phyloP scores from a whole-genome alignment of 2,329 filamentous ascomycete genomes.

The Xylaria sp. region DNA sequence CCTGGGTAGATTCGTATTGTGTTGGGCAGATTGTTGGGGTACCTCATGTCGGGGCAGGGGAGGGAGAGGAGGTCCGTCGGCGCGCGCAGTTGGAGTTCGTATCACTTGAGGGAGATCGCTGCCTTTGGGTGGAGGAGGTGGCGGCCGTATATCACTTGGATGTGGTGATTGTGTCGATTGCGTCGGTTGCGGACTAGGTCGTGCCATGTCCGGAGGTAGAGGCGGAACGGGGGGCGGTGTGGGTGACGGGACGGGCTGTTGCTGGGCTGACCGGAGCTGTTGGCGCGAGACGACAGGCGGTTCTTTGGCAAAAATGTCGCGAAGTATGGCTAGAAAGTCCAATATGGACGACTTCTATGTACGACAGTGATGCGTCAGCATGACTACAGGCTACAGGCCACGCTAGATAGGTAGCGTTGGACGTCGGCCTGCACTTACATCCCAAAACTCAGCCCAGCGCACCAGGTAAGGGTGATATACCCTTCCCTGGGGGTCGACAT shows the following conservation, averaged over 20 bases:
- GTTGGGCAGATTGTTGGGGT: constrained; percentile 44
- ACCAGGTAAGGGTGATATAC: constrained; percentile 96
- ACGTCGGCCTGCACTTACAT: constrained; percentile 68
- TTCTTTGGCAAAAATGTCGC: constrained; percentile 92
- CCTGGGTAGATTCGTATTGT: constrained; percentile 33
- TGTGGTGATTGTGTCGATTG: constrained; percentile 50
- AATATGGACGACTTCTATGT: constrained; percentile 80
- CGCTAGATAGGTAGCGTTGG: background rate
- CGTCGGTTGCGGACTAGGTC: constrained; percentile 52
- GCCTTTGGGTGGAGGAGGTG: constrained; percentile 67
- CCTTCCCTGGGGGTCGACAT: constrained; percentile 91
- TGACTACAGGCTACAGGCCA: background rate
- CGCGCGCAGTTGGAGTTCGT: constrained; percentile 49
- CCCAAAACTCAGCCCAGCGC: constrained; percentile 88
- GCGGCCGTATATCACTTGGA: constrained; percentile 52
- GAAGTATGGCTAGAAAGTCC: constrained; percentile 83
- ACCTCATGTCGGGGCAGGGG: constrained; percentile 49
- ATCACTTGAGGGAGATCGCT: constrained; percentile 46
- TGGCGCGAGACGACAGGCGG: constrained; percentile 86
- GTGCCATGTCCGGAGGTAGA: constrained; percentile 71
- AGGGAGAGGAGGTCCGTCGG: constrained; percentile 49
- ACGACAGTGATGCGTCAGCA: constrained; percentile 8
- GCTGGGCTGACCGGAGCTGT: constrained; percentile 57
- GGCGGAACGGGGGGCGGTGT: constrained; percentile 77
- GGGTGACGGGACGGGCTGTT: constrained; percentile 51